Evolutionary conservation across 352 stramenopile genomes (phyloP).

Genomic region (Pythium volutum): DNA sequence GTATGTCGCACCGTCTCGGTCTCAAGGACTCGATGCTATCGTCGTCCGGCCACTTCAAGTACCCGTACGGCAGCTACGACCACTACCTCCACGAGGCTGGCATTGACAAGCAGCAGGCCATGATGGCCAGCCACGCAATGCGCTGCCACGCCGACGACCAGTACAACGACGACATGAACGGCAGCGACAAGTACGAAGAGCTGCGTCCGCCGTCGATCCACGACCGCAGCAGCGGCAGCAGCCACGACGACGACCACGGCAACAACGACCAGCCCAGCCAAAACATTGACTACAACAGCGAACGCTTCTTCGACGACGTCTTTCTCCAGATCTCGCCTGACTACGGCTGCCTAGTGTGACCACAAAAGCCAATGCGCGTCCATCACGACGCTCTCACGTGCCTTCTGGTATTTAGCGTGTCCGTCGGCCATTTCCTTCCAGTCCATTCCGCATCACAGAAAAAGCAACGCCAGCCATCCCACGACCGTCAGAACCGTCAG

Average conservation of each 20-base stretch:
- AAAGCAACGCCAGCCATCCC: background rate
- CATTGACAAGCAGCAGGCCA: conserved; percentile 8
- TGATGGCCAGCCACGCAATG: background rate
- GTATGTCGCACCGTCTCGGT: conserved; percentile 18
- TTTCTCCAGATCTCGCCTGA: conserved; percentile 84
- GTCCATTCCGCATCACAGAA: conserved; percentile 49
- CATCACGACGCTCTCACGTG: too few species aligned
- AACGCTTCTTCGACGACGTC: conserved; percentile 69
- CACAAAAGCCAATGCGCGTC: conserved; percentile 57
- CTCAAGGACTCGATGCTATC: conserved; percentile 11
- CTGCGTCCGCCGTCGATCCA: conserved; percentile 39
- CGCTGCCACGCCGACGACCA: conserved; percentile 27
- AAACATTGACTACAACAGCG: conserved; percentile 59
- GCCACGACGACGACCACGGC: conserved; percentile 30
- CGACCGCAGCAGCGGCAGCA: background rate
- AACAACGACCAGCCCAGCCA: conserved; percentile 43
- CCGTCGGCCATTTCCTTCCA: conserved; percentile 50
- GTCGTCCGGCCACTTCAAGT: conserved; percentile 20
- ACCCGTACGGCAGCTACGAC: conserved; percentile 29
- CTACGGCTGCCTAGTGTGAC: conserved; percentile 77
- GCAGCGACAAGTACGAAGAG: conserved; percentile 56
- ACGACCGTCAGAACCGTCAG: background rate
- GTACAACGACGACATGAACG: conserved; percentile 25
- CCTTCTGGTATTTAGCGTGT: too few species aligned
- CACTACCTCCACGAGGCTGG: conserved; percentile 29